Conservation (phyloP, 2,329 filamentous ascomycete genomes). For the Apiospora saccharicola region DNA sequence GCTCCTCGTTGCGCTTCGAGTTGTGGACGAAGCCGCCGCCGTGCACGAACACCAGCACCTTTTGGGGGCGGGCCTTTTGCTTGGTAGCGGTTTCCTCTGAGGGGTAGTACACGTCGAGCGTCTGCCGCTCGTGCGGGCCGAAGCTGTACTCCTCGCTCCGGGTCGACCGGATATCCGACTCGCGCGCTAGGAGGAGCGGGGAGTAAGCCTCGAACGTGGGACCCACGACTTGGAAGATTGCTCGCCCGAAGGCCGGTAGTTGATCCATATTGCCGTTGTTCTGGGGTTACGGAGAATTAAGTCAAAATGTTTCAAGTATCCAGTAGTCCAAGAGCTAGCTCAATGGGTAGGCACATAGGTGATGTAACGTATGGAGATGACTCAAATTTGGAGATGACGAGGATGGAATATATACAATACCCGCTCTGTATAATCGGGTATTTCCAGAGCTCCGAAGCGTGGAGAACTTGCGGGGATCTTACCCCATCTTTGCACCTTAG, state of each 20-base stretch:
- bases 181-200: slow-evolving; percentile 34
- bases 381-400: not conserved
- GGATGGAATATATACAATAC: slow-evolving; percentile 5
- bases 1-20: slow-evolving; percentile 39
- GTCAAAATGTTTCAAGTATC: not conserved
- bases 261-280: slow-evolving; percentile 32
- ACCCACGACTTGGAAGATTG: slow-evolving; percentile 32
- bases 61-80: slow-evolving; percentile 30
- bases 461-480: slow-evolving; percentile 10
- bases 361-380: not conserved
- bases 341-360: not conserved
- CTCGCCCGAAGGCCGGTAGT: slow-evolving; percentile 31
- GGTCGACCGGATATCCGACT: slow-evolving; percentile 37
- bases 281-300: not conserved
- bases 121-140: slow-evolving; percentile 44
- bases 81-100: not conserved
- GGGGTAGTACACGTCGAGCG: slow-evolving; percentile 48
- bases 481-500: slow-evolving; percentile 5
- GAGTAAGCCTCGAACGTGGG: slow-evolving; percentile 39
- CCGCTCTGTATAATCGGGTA: not conserved
- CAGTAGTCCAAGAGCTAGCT: not conserved
- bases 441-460: slow-evolving; percentile 14
- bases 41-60: slow-evolving; percentile 43
- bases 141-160: slow-evolving; percentile 43
- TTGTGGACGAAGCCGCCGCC: slow-evolving; percentile 45